Conservation (phyloP, 1,284 basidiomycete species). For the Meripilus lineatus region DNA sequence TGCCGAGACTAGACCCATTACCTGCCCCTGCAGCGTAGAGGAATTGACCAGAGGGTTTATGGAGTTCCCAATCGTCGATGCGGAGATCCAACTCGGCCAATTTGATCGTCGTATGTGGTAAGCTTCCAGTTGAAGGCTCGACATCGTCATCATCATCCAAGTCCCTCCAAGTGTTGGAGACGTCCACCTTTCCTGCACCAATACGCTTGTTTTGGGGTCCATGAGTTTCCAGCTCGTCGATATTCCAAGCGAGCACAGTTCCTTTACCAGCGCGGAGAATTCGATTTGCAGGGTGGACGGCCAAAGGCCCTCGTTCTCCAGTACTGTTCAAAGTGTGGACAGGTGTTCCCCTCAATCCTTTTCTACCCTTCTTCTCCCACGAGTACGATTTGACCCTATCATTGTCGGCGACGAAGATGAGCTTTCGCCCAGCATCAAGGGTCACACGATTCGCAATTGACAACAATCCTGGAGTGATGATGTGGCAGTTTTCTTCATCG, state of each 20-base stretch:
- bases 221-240: conserved; percentile 30
- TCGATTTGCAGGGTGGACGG: conserved; percentile 22
- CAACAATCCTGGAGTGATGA: conserved; percentile 15
- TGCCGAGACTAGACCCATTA: no score
- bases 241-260: conserved; percentile 28
- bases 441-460: conserved; percentile 15
- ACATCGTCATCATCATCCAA: conserved; percentile 21
- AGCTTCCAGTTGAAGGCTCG: conserved; percentile 30
- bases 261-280: conserved; percentile 30
- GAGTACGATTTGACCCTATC: conserved; percentile 24
- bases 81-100: conserved; percentile 19
- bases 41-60: conserved; percentile 24
- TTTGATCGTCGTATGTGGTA: conserved; percentile 18
- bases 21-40: conserved; percentile 20
- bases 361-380: conserved; percentile 7
- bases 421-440: conserved; percentile 19
- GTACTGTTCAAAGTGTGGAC: conserved; percentile 29
- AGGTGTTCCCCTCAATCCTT: not conserved
- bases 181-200: conserved; percentile 18
- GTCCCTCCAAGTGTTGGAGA: conserved; percentile 24
- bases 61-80: conserved; percentile 26
- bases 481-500: conserved; percentile 7
- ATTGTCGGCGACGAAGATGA: conserved; percentile 22
- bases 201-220: conserved; percentile 19
- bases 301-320: conserved; percentile 24